Conservation (phyloP, 345 rosid genomes). For the Excoecaria agallocha region DNA sequence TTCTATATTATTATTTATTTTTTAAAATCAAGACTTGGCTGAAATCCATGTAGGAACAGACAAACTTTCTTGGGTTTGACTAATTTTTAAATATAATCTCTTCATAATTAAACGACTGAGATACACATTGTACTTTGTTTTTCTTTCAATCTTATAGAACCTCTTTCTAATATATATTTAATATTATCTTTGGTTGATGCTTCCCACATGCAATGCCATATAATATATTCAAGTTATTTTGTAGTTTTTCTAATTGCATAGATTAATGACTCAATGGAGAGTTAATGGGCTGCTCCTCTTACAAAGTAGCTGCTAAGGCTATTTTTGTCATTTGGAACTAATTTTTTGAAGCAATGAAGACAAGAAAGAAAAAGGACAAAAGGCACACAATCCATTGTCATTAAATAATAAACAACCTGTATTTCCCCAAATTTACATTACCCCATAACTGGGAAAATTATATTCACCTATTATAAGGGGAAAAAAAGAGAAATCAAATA, state of each 20-base stretch:
- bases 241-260: conserved; percentile 15
- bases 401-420: conserved; percentile 26
- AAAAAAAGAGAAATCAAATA: neutral
- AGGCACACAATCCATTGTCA: conserved; percentile 23
- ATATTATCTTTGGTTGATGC: conserved; percentile 11
- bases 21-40: neutral
- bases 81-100: neutral
- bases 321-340: conserved; percentile 4
- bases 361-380: neutral
- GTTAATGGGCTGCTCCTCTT: conserved; percentile 2
- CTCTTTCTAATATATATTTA: conserved; percentile 14
- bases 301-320: conserved; percentile 9
- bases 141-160: neutral
- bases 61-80: conserved; percentile 15
- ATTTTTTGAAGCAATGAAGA: neutral
- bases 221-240: neutral
- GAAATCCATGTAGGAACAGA: conserved; percentile 23
- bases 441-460: conserved; percentile 25
- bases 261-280: neutral
- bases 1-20: neutral
- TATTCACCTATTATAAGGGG: conserved; percentile 20
- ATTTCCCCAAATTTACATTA: conserved; percentile 36
- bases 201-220: conserved; percentile 36
- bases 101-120: conserved; percentile 17
- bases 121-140: conserved; percentile 10